A percentile compares a stretch with the other conserved stretches of the same genome.
phyloP scores from a whole-genome alignment of 2,329 filamentous ascomycete species.

The Ophiocordyceps robertsii region DNA sequence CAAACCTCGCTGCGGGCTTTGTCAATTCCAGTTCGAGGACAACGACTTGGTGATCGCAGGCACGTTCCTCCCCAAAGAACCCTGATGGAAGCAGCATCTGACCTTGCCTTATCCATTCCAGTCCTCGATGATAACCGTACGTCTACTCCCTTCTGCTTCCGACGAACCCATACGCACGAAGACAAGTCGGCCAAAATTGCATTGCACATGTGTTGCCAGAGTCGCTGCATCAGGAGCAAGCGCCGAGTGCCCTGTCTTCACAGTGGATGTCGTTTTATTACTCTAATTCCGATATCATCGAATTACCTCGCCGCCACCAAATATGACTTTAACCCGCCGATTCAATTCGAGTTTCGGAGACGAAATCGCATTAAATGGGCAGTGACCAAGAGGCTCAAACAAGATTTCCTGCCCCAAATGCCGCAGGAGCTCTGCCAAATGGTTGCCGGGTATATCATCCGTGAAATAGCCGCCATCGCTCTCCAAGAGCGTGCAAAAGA shows the following conservation, averaged over 20 bases:
- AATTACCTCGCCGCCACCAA: background rate
- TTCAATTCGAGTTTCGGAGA: background rate
- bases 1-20: conserved; percentile 1
- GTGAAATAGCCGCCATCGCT: conserved; percentile 1
- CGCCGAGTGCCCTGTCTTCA: conserved; percentile 1
- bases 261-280: background rate
- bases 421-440: conserved; percentile 1
- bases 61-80: background rate
- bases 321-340: conserved; percentile 1
- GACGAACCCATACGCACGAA: background rate
- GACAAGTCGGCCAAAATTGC: background rate
- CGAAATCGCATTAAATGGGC: background rate
- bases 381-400: background rate
- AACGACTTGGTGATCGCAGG: background rate
- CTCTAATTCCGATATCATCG: background rate
- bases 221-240: background rate
- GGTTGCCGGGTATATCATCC: conserved; percentile 1
- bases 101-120: background rate
- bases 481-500: background rate
- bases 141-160: background rate
- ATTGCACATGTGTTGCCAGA: conserved; percentile 1
- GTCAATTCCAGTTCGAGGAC: conserved; percentile 1
- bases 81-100: background rate
- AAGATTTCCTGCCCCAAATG: background rate
- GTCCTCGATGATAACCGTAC: background rate